A percentile compares a stretch with the other conserved stretches of the same genome.
phyloP scores from a whole-genome alignment of 78 protist species.

The Diacronema lutheri region DNA sequence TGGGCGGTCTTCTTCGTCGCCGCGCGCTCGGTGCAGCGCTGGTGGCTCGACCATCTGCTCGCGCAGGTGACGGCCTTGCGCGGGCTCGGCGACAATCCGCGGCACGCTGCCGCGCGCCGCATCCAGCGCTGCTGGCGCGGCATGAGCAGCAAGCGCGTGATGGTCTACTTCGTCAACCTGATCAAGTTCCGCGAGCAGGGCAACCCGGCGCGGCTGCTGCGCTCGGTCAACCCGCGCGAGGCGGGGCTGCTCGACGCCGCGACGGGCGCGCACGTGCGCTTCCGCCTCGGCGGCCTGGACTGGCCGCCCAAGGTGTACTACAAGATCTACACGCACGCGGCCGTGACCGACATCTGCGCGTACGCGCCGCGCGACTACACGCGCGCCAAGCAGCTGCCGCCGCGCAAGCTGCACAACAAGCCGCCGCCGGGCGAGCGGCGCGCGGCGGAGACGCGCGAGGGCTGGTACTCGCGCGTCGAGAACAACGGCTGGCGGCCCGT shows the following conservation, averaged over 20 bases:
- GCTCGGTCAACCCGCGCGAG: neutral
- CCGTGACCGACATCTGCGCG: neutral
- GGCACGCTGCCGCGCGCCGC: neutral
- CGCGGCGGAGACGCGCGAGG: neutral
- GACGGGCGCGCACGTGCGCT: neutral
- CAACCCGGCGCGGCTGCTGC: neutral
- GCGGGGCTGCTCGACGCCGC: neutral
- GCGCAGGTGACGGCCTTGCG: too few relatives aligned
- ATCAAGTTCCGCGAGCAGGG: neutral
- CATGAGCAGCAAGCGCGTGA: neutral
- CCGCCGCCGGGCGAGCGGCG: neutral
- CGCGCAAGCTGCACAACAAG: neutral
- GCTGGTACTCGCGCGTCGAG: slow-evolving; percentile 4
- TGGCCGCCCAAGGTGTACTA: neutral
- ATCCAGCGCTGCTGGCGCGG: neutral
- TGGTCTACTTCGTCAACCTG: neutral
- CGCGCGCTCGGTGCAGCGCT: neutral
- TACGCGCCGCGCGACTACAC: slow-evolving; percentile 26
- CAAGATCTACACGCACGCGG: slow-evolving; percentile 12
- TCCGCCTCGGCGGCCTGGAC: neutral
- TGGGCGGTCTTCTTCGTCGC: neutral
- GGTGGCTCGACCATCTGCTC: neutral
- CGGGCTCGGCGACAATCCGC: too few relatives aligned
- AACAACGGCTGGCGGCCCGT: slow-evolving; percentile 25
- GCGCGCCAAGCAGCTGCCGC: neutral